Base-by-base conservation (phyloP, 1,284 basidiomycete genomes). In the Microbotryum lychnidis-dioicae region DNA sequence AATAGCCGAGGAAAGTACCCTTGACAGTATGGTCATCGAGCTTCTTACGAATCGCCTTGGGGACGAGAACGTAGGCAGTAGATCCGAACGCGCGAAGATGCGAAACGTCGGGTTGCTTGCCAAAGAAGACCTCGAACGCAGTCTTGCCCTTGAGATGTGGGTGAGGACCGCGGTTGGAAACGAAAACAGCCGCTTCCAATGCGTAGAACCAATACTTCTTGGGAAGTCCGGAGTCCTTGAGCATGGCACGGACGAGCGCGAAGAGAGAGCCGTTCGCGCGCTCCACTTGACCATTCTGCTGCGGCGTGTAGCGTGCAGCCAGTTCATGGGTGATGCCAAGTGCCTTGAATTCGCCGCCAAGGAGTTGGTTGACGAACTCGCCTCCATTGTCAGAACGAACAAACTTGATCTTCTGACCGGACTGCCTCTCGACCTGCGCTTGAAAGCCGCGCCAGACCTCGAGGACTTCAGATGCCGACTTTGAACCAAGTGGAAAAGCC, bases 321-420 rank as follows among this genome's bases (percentile, higher is more conserved):
- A 48, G 37, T 14, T 54, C 42, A 20, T 58, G 44, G 6, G 16
- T 45, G 53, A 64, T 66, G 20, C 65, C 65, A 6, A 20, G 12
- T 20, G 7, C 20, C 23, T 33, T 12, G 18, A 59, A 44, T 31
- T 57, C 60, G 18, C 20, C 44, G 6, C 5, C 12, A 33, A 61
- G 56, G 4, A 50, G 25, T 10, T 51, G 42, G 23, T 49, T 54
- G 20, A 45, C 50, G 50, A 63, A 66, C 50, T 66, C 62, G 25
- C 54, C 54, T 7, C 62, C 65, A 44, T 56, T 59, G 52, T 64
- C 62, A 20, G 57, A 29, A 29, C 29, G 29, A 29, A 29, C 29
- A 29, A 29, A 29, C 23, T 29, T 29, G n/a, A n/a, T 3, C 29
- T 29, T 29, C 29, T 29, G 29, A 8, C 29, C 29, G 29, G 29